Evolutionary conservation across 2,329 filamentous ascomycete genomes (phyloP), one percentile per base, ranked within the genome.

Genomic region (Huntiella moniliformis): DNA sequence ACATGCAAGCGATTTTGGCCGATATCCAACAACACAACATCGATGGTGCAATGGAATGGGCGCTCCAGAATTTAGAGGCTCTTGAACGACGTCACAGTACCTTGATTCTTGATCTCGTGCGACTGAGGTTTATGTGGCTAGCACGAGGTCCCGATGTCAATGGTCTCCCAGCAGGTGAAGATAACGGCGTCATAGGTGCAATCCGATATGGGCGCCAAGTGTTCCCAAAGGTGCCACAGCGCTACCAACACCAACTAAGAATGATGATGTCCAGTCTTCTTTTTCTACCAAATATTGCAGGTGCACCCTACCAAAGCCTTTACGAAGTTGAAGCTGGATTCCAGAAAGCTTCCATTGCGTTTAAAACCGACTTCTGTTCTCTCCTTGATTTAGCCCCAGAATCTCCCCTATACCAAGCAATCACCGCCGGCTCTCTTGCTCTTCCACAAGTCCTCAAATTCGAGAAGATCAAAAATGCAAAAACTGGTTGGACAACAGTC

Each of bases 291-390:
- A 92, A 92, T 57, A 67, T 96, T 1, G 57, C 64, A 15, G 66
- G 68, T 5, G 93, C 84, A 1, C 91, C 91, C 0, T 98, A 96
- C 62, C 63, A 65, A n/a, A 59, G 68, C 44, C 73, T 85, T 38
- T 94, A 95, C 61, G 73, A 82, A 57, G 84, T 80, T 45, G 65
- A 75, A 5, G 71, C 71, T 3, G 77, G 81, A 0, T 98, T 91
- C 68, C 74, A 82, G 36, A 84, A 93, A 51, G 82, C 93, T 1
- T 77, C 84, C 4, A 65, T 74, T n/a, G 82, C 82, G 3, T 98
- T 98, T 58, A 93, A 83, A 1, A 77, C 82, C 50, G 91, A 96
- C 58, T 98, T 95, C 64, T 98, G 91, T 65, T 87, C 82, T 1
- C 67, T 96, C 16, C 73, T 98, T 1, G 85, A 86, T 8, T 70